Evolutionary conservation across 352 stramenopile genomes (phyloP), one percentile per base, ranked within the genome.

Genomic region (Phytophthora kernoviae): DNA sequence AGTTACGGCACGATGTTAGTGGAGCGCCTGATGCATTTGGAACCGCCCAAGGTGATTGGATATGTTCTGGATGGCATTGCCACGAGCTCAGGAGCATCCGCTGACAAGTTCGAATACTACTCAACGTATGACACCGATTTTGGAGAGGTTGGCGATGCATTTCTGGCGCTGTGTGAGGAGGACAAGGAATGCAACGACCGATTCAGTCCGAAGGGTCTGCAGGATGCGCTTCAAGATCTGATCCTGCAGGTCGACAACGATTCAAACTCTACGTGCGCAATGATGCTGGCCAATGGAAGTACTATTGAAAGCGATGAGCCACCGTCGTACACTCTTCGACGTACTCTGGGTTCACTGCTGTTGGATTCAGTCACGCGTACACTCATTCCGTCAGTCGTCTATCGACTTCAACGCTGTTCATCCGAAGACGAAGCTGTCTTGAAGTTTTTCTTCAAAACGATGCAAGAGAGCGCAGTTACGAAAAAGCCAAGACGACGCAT

Each of bases 111-210:
- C 22, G 40, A 59, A 54, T 73, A 66, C 56, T 65, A 64, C 15
- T 70, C 65, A n/a, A 68, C 26, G 2, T 77, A 58, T 54, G 71
- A 80, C 45, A 24, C 14, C 5, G 54, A 76, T 45, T 73, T 70
- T 17, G 60, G 54, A 14, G 50, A 70, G 39, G 56, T 77, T 18
- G 52, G 53, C 27, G 63, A 70, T 10, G 18, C 27, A 2, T 77
- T 70, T 32, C 14, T 80, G 6, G 53, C 30, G 0, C 32, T 62
- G 0, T 68, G 59, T 30, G 40, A 39, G 0, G 12, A 61, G 9
- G 62, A 74, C 24, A 1, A 40, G 14, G 45, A 21, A 11, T 79
- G 66, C 58, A 42, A 15, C 5, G 14, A 44, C 7, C 37, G 46
- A 18, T 73, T 75, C 41, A 12, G 10, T 9, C 32, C 18, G 5